phyloP scores from a whole-genome alignment of 768 basidiomycete genomes.

The Tylopilus cervinicoccineus region DNA sequence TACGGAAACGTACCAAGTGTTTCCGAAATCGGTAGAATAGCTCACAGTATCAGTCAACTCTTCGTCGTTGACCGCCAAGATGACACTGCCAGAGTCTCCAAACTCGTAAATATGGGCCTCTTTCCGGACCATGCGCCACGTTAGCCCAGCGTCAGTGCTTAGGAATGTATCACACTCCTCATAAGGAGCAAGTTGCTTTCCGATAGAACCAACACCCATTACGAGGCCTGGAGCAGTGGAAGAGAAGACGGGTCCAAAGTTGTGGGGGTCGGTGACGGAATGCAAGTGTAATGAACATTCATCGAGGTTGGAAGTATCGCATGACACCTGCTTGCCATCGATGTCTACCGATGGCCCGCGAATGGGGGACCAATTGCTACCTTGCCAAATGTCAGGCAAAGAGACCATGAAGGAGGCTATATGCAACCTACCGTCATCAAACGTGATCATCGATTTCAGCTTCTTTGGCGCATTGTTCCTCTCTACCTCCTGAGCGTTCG shows the following conservation, averaged over 20 bases:
- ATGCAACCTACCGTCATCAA: conserved; percentile 67
- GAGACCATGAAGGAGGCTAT: neutral
- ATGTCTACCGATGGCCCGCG: conserved; percentile 54
- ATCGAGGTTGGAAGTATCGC: conserved; percentile 52
- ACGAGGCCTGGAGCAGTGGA: conserved; percentile 92
- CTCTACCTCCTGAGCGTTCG: conserved; percentile 82
- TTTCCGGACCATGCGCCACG: conserved; percentile 73
- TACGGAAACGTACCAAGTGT: conserved; percentile 63
- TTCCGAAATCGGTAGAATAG: conserved; percentile 83
- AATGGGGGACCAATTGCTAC: conserved; percentile 76
- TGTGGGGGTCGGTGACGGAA: conserved; percentile 90
- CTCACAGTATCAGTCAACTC: conserved; percentile 59
- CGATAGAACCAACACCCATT: conserved; percentile 95
- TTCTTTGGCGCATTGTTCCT: conserved; percentile 63
- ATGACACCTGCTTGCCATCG: conserved; percentile 59
- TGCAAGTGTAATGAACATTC: conserved; percentile 86
- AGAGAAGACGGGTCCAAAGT: conserved; percentile 91
- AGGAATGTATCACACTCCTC: conserved; percentile 92
- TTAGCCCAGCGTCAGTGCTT: conserved; percentile 83
- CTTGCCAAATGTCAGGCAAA: conserved; percentile 18
- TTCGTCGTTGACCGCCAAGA: conserved; percentile 85
- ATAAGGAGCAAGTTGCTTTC: conserved; percentile 62
- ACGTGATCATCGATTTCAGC: conserved; percentile 79
- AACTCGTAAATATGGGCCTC: conserved; percentile 95
- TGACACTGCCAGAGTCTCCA: conserved; percentile 81